Evolutionary conservation across 139 green algal genomes (phyloP).

Genomic region (Cymbomonas tetramitiformis): DNA sequence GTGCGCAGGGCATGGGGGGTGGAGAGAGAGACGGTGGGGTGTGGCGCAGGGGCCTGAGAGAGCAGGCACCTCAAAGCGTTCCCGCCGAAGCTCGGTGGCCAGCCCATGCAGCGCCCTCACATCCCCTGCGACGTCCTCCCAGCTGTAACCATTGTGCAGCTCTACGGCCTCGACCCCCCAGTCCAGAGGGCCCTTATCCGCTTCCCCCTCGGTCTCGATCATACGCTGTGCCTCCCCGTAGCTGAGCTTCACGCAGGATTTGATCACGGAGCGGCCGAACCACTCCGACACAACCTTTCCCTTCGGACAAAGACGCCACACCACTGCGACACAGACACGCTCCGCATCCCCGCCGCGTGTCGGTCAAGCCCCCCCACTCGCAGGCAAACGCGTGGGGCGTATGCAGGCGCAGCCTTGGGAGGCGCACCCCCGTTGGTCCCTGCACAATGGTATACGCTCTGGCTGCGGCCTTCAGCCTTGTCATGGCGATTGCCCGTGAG

Average conservation of each 20-base stretch:
- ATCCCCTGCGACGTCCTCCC: slow-evolving; percentile 56
- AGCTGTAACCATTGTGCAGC: slow-evolving; percentile 12
- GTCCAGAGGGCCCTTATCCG: background rate
- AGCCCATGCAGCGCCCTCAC: slow-evolving; percentile 48
- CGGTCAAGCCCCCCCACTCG: too few relatives aligned
- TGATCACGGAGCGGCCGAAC: slow-evolving; percentile 31
- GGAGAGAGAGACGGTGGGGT: background rate
- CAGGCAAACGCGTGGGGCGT: too few relatives aligned
- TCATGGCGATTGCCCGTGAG: too few relatives aligned
- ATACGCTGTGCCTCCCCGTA: slow-evolving; percentile 75
- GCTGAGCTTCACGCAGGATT: slow-evolving; percentile 69
- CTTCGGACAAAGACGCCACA: slow-evolving; percentile 23
- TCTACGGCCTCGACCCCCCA: background rate
- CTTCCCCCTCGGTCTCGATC: slow-evolving; percentile 36
- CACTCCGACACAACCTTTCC: slow-evolving; percentile 41
- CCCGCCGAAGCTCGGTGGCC: slow-evolving; percentile 25
- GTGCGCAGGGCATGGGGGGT: too few relatives aligned
- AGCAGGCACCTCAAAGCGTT: slow-evolving; percentile 22
- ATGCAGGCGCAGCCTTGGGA: too few relatives aligned
- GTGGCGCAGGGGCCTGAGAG: background rate
- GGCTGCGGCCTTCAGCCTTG: too few relatives aligned
- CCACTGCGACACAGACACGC: too few relatives aligned
- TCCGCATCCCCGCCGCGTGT: too few relatives aligned
- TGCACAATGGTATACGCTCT: too few relatives aligned
- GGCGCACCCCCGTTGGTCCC: too few relatives aligned